Conservation (phyloP, 1,139 yeast genomes). For the Kodamaea arcana region DNA sequence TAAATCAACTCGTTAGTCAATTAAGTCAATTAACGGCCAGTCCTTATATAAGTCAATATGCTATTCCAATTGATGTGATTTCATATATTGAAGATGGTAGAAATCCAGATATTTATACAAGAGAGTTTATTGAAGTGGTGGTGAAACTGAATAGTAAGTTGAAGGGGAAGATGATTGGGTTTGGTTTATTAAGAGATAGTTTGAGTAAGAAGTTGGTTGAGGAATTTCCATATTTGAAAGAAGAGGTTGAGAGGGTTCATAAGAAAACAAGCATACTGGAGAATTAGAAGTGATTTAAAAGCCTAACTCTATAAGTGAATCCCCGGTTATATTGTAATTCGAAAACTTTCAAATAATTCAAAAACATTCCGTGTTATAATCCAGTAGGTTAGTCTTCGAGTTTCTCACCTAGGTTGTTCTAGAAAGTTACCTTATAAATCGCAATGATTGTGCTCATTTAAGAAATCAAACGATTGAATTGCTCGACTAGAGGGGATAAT, state of each 20-base stretch:
- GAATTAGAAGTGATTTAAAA: no score
- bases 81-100: conserved; percentile 92
- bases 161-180: conserved; percentile 73
- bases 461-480: no score
- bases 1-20: conserved; percentile 38
- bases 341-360: no score
- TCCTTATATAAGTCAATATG: conserved; percentile 33
- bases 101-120: conserved; percentile 92
- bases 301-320: no score
- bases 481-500: no score
- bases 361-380: no score
- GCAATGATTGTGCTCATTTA: no score
- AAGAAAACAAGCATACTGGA: conserved; percentile 27
- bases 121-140: conserved; percentile 93
- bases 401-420: no score
- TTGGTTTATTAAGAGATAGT: conserved; percentile 54
- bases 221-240: conserved; percentile 73
- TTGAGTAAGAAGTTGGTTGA: conserved; percentile 64
- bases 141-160: conserved; percentile 83
- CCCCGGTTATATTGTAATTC: no score
- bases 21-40: conserved; percentile 33
- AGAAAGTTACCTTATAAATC: no score
- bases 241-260: conserved; percentile 48
- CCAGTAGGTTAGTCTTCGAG: no score
- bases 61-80: conserved; percentile 73